A percentile compares a stretch with the other conserved stretches of the same genome.
These are phyloP conservation scores for Apiotrichum porosum DNA, from an alignment of 1,284 basidiomycete genomes.

Conservation along the genomic window DNA sequence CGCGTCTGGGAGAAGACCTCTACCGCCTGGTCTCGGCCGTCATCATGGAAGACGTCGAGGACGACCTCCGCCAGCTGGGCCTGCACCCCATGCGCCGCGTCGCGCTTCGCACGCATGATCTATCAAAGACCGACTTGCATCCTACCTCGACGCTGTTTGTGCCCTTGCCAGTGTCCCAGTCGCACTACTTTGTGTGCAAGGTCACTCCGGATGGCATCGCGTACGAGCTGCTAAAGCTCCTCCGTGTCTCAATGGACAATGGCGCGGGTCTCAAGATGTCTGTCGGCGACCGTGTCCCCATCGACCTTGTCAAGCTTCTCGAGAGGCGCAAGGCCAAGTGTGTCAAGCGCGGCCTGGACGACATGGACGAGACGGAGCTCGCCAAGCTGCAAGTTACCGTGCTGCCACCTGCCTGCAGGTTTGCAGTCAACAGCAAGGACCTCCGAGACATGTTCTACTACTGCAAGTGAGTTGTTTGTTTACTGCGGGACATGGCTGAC, in stretches of 20 bases:
- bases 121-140: constrained; percentile 37
- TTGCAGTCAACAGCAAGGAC: constrained; percentile 36
- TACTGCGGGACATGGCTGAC: background rate
- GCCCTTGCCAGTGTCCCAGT: constrained; percentile 30
- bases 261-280: constrained; percentile 31
- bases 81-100: constrained; percentile 34
- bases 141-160: constrained; percentile 38
- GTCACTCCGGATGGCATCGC: constrained; percentile 25
- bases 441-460: constrained; percentile 39
- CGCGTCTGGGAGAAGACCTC: constrained; percentile 33
- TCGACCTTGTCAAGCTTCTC: constrained; percentile 26
- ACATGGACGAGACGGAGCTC: background rate
- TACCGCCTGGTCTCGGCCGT: constrained; percentile 35
- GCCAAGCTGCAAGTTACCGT: background rate
- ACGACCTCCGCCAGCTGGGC: constrained; percentile 38
- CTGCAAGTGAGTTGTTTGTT: constrained; percentile 32
- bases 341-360: constrained; percentile 7
- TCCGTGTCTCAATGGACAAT: constrained; percentile 30
- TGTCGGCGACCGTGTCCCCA: constrained; percentile 29
- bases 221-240: constrained; percentile 39
- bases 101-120: constrained; percentile 34
- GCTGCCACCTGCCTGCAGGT: constrained; percentile 16
- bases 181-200: constrained; percentile 39
- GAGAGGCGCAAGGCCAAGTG: constrained; percentile 18
- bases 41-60: constrained; percentile 39